phyloP scores from a whole-genome alignment of 2,329 filamentous ascomycete genomes.

The Seiridium cupressi region DNA sequence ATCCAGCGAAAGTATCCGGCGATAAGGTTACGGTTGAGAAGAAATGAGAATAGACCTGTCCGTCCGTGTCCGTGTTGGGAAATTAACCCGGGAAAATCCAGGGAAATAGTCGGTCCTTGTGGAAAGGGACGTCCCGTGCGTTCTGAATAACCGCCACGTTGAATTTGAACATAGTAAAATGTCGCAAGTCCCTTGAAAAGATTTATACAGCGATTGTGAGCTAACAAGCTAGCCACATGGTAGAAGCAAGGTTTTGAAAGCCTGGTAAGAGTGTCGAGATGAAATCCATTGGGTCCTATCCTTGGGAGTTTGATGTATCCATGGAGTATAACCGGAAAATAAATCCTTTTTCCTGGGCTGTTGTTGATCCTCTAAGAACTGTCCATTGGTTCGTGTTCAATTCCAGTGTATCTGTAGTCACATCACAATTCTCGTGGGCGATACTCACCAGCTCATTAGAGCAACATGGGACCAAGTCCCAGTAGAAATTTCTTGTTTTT shows the following conservation, averaged over 20 bases:
- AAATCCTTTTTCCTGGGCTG: background rate
- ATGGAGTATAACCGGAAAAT: background rate
- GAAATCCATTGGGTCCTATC: background rate
- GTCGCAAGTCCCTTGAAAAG: background rate
- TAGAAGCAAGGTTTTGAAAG: no score
- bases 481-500: slow-evolving; percentile 12
- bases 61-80: no score
- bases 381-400: slow-evolving; percentile 4
- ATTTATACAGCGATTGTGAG: no score
- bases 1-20: no score
- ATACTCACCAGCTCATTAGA: slow-evolving; percentile 35
- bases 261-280: background rate
- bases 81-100: no score
- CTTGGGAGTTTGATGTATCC: background rate
- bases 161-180: background rate
- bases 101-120: no score
- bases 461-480: background rate
- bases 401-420: slow-evolving; percentile 19
- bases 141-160: no score
- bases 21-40: no score
- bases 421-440: slow-evolving; percentile 24
- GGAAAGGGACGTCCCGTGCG: no score
- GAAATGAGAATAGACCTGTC: background rate
- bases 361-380: background rate
- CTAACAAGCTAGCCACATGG: no score